Base-by-base conservation (phyloP, 305 asterid genomes). In the Fraxinus paxiana region DNA sequence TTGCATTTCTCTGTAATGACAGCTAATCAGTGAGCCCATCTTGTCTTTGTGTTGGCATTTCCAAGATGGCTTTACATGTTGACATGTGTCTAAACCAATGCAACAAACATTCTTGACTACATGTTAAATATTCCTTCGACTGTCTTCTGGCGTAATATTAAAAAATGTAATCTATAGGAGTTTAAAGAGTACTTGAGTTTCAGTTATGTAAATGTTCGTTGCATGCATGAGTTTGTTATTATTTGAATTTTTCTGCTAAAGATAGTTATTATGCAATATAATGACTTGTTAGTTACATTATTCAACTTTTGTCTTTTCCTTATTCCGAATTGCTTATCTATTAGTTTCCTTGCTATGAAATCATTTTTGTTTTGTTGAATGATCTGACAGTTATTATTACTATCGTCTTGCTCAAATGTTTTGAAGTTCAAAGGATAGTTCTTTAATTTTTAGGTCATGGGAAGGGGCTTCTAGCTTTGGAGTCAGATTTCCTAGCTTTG, bases 381-480 rank as follows among this genome's bases (percentile, higher is more conserved):
- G 67, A 56, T 56, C 26, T 5, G 67, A 17, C 28, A 56, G 17
- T 6, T 51, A 51, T 51, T 51, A 33, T 15, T 41, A 74, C 12
- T 20, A 33, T 28, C 9, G 12, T 18, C 26, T 41, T 71, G 1
- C 48, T 76, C 18, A 48, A 18, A 2, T 13, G 22, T 69, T 22
- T 70, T 5, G 22, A 34, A 56, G 15, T 2, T 8, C 10, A 15
- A 24, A 12, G 61, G 33, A 70, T 37, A 10, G 33, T 30, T 70
- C n/a, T 56, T 8, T 28, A 2, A 46, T 70, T 51, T 75, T 76
- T 83, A 76, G 82, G 77, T 37, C 79, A 22, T 13, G 31, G 3
- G 35, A 24, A 18, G 70, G 38, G 73, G 24, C 75, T 28, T 41
- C 75, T 38, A 70, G 75, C 20, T 34, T 51, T 34, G 24, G 82